phyloP scores from a whole-genome alignment of 768 basidiomycete species.

The Heimioporus sp. region DNA sequence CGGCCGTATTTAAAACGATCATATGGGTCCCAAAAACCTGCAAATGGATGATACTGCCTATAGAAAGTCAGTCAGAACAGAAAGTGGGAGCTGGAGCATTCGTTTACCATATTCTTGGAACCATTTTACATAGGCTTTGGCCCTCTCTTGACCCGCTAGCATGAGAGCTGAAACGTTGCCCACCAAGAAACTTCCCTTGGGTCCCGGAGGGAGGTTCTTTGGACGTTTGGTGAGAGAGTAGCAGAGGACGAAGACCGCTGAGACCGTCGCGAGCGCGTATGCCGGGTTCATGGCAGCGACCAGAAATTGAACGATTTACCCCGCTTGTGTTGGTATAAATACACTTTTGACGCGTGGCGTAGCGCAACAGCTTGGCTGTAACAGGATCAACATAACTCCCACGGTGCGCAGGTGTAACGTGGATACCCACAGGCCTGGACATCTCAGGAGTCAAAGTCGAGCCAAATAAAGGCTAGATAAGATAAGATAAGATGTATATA shows the following conservation, averaged over 20 bases:
- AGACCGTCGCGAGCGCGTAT: not conserved
- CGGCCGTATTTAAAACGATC: conserved; percentile 35
- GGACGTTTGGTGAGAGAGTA: not conserved
- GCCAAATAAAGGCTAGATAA: no score
- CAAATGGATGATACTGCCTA: not conserved
- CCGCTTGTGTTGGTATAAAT: no score
- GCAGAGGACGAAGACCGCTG: not conserved
- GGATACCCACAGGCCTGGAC: no score
- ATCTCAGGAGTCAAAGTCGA: no score
- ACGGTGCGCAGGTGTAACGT: no score
- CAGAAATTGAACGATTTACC: no score
- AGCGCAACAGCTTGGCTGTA: no score
- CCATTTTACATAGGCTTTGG: not conserved
- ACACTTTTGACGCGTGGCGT: no score
- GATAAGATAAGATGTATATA: no score
- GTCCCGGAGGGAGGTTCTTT: not conserved
- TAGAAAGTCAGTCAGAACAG: not conserved
- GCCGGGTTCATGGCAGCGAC: no score
- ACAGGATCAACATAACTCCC: no score
- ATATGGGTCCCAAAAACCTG: conserved; percentile 5
- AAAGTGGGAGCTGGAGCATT: not conserved
- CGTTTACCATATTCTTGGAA: not conserved
- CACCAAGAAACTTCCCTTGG: not conserved
- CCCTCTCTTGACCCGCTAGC: not conserved
- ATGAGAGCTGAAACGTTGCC: not conserved